Evolutionary conservation across 768 basidiomycete species (phyloP), one percentile per base, ranked within the genome.

Genomic region (Boletus vinaceobasis): DNA sequence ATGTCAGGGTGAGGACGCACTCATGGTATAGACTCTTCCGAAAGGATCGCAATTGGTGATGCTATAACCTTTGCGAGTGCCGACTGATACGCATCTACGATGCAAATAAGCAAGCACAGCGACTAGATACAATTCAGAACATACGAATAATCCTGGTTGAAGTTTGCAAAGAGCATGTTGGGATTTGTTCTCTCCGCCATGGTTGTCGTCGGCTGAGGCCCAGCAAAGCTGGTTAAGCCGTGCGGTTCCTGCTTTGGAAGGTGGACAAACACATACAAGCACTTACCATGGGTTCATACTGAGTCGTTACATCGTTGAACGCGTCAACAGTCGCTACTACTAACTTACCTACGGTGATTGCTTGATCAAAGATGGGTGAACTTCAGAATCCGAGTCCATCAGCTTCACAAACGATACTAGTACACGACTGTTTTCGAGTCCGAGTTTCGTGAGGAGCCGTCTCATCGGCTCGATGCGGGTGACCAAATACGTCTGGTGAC

Each of bases 31-130:
- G 8, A 99, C 95, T 60, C 92, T 79, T 35, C 96, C 97, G 67
- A 93, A 99, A 48, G 97, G 97, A 67, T 98, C 97, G 69, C 94
- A 97, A 65, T 99, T 99, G 39, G 93, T 93, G 71, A 99, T 96
- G 63, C 88, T 90, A 68, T 98, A 99, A 1, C 97, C 97, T 70
- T 89, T 93, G 60, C 90, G 84, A 35, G 96, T 96, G 0, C 96
- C 97, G 17, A 98, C 90, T 4, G 93, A 93, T 56, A 98, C 84
- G 68, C 95, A 98, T 59, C 90, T 86, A 53, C 27, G 26, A 52
- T 31, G 26, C 21, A 14, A 44, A 53, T 62, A 27, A 62, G 56
- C 19, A 37, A 35, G 36, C 11, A 29, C 27, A 21, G 5, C 19
- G 39, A 11, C 15, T 29, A 9, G 13, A 32, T 31, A 17, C 32